phyloP scores from a whole-genome alignment of 331 rosid species.

The Dryas integrifolia region DNA sequence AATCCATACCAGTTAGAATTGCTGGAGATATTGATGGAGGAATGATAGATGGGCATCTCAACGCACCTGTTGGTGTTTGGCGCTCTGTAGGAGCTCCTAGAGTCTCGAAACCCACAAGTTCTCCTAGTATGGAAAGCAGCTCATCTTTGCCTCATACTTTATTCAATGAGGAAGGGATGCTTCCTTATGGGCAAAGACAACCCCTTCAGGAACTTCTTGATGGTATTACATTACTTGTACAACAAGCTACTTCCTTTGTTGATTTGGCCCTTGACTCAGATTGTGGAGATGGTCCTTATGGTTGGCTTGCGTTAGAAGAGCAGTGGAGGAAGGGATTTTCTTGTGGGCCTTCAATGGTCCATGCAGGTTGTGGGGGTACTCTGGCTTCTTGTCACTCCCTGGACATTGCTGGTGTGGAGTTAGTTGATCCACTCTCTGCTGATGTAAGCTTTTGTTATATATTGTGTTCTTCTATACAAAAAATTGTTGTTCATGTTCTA shows the following conservation, averaged over 20 bases:
- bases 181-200: constrained; percentile 82
- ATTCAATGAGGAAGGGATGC: constrained; percentile 79
- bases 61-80: constrained; percentile 97
- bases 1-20: constrained; percentile 77
- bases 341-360: constrained; percentile 96
- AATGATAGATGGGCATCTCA: constrained; percentile 76
- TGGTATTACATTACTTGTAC: constrained; percentile 82
- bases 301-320: constrained; percentile 95
- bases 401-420: constrained; percentile 97
- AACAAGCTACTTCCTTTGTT: constrained; percentile 91
- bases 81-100: constrained; percentile 82
- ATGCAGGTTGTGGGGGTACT: constrained; percentile 98
- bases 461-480: constrained; percentile 2
- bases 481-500: constrained; percentile 10
- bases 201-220: constrained; percentile 99
- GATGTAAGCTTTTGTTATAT: constrained; percentile 59
- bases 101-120: constrained; percentile 62
- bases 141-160: constrained; percentile 76
- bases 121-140: constrained; percentile 72
- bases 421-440: constrained; percentile 93
- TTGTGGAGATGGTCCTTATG: constrained; percentile 94
- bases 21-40: constrained; percentile 94
- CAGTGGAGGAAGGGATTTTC: constrained; percentile 97
- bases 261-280: constrained; percentile 90
- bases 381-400: constrained; percentile 94